Conservation (phyloP, 2,329 filamentous ascomycete species). For the Aspergillus sp. region DNA sequence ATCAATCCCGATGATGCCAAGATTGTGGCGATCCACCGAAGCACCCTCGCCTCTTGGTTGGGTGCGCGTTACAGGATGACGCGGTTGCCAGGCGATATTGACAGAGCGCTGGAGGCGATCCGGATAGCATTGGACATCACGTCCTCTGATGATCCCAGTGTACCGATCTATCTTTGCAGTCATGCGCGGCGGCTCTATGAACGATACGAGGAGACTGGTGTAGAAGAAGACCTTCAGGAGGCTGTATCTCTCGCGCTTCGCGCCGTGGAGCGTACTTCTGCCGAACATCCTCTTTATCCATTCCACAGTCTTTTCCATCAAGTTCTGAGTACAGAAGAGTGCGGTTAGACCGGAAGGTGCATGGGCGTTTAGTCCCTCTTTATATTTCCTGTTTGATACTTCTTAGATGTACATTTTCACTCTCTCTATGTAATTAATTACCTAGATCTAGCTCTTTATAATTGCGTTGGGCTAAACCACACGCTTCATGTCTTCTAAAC, state of each 20-base stretch:
- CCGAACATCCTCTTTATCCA: not conserved
- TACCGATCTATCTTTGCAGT: slow-evolving; percentile 2
- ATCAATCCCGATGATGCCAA: not conserved
- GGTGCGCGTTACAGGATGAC: not conserved
- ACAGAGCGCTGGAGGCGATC: not conserved
- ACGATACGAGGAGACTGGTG: not conserved
- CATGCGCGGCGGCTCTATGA: slow-evolving; percentile 1
- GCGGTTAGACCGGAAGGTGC: not conserved
- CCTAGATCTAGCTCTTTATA: too few relatives aligned
- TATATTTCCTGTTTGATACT: not conserved
- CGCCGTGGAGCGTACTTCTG: not conserved
- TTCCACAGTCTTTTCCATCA: not conserved
- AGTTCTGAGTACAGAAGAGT: not conserved
- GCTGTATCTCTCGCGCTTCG: not conserved
- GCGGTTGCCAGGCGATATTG: not conserved
- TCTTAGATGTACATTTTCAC: not conserved
- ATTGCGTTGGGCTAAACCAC: too few relatives aligned
- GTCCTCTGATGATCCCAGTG: not conserved
- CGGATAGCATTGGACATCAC: slow-evolving; percentile 1
- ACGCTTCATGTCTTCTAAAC: too few relatives aligned
- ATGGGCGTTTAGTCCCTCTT: not conserved
- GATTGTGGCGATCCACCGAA: not conserved
- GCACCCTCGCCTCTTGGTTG: slow-evolving; percentile 1
- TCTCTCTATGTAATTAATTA: too few relatives aligned
- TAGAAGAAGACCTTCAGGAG: not conserved